Evolutionary conservation across 2,329 filamentous ascomycete genomes (phyloP), one percentile per base, ranked within the genome.

Genomic region (Macrophomina pseudophaseolina): DNA sequence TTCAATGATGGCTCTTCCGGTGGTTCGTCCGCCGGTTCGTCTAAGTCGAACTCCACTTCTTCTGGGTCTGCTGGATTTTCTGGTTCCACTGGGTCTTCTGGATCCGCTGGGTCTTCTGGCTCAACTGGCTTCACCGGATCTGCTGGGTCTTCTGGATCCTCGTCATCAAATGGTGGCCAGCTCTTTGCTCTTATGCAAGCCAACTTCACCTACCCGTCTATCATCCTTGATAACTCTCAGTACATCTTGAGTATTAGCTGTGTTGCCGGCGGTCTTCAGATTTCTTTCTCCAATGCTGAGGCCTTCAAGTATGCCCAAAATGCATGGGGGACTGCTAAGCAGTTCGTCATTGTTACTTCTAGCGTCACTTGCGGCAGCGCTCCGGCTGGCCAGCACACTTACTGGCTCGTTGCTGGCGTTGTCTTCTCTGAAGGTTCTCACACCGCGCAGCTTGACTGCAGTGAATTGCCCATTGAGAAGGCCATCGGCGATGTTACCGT

Each of bases 221-320:
- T 60, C 30, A 60, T 60, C 9, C 56, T 60, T 12, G 56, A 60
- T 14, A 48, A 60, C 56, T 60, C 56, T 33, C 40, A 44, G 30
- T 60, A 60, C n/a, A 35, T 60, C 16, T 48, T 42, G 2, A 60
- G 30, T 12, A 46, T 46, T n/a, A 14, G 8, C n/a, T 44, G 42
- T 4, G 14, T 48, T 18, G 16, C 56, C 7, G 42, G 30, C 4
- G 56, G 56, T 30, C 56, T 60, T 6, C 12, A 60, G 28, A 14
- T 60, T 35, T 30, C 42, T 18, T 60, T 60, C 28, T 6, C 40
- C 6, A 48, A 28, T 16, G 42, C 42, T 12, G 42, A 60, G 28
- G 40, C 56, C 7, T 48, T 60, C 56, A 44, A 32, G 35, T 35
- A 48, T 23, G 56, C 56, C 23, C 56, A 60, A 16, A 12, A 46